Evolutionary conservation across 1,284 basidiomycete species (phyloP), one percentile per base, ranked within the genome.

Genomic region (Cutaneotrichosporon arboriforme): DNA sequence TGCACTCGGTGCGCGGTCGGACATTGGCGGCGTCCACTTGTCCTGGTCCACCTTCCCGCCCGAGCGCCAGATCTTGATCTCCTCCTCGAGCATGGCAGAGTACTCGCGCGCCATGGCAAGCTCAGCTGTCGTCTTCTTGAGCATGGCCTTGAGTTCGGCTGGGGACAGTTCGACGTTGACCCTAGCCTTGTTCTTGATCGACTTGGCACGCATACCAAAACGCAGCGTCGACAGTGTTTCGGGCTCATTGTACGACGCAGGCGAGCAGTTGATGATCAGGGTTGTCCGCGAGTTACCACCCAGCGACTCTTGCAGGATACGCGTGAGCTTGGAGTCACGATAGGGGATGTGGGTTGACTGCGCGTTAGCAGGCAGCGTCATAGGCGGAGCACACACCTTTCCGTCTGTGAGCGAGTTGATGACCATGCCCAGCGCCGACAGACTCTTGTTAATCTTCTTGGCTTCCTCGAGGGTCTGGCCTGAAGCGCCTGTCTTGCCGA

Each of bases 401-500:
- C 87, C 83, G 69, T 99, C 96, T 2, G 96, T 99, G 57, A 99
- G 79, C 4, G 94, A 89, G 68, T 99, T 99, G 75, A 99, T 99
- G 71, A 99, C 96, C 93, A 98, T 98, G 45, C 96, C 96, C 58
- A 99, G 83, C 12, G 96, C 94, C 18, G 92, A 97, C 39, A 99
- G 78, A 54, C 88, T 91, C 78, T 98, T 98, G 80, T 99, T 99
- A 78, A 99, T 99, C 81, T 98, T 99, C 82, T 99, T 99, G 13
- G 96, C 96, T 75, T 99, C 96, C 75, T 99, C 96, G 13, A 99
- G 79, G 33, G 96, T 98, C 75, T 98, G 96, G 2, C 96, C 96
- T 12, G 93, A 97, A 42, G 96, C 96, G 34, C 96, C 96, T 34
- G 96, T 98, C 81, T 99, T 99, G 55, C 94, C 94, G 35, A 77